Conservation (phyloP, 2,329 filamentous ascomycete genomes). For the Colletotrichum sp. region DNA sequence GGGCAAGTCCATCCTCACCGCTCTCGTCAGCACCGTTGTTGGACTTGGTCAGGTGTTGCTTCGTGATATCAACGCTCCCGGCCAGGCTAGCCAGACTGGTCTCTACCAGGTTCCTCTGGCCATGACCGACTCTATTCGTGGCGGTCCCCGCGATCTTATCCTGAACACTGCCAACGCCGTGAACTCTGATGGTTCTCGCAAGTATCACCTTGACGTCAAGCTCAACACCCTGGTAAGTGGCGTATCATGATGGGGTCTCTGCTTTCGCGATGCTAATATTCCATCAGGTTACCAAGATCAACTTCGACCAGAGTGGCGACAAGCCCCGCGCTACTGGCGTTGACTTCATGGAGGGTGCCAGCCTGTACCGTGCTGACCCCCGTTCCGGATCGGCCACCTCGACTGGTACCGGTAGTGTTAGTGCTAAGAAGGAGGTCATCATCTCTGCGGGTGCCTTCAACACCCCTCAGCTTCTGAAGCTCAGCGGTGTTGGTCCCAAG, state of each 20-base stretch:
- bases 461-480: slow-evolving; percentile 56
- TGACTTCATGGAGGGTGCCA: slow-evolving; percentile 38
- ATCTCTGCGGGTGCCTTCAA: slow-evolving; percentile 55
- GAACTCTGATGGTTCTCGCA: slow-evolving; percentile 15
- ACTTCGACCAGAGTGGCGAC: slow-evolving; percentile 34
- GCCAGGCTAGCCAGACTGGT: background rate
- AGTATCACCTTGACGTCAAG: slow-evolving; percentile 32
- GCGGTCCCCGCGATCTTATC: slow-evolving; percentile 4
- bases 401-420: background rate
- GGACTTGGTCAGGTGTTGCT: slow-evolving; percentile 30
- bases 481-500: slow-evolving; percentile 53
- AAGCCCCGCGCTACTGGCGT: slow-evolving; percentile 37
- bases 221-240: background rate
- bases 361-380: slow-evolving; percentile 48
- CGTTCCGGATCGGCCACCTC: slow-evolving; percentile 31
- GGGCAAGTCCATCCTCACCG: slow-evolving; percentile 25
- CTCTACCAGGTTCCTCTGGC: background rate
- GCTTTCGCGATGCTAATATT: background rate
- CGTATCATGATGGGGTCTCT: background rate
- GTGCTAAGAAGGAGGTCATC: slow-evolving; percentile 49
- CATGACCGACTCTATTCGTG: background rate
- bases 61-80: slow-evolving; percentile 28
- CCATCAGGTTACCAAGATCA: slow-evolving; percentile 37
- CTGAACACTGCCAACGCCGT: slow-evolving; percentile 9
- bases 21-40: slow-evolving; percentile 23